Conservation (phyloP, 768 basidiomycete species). For the Trametes sanguinea region DNA sequence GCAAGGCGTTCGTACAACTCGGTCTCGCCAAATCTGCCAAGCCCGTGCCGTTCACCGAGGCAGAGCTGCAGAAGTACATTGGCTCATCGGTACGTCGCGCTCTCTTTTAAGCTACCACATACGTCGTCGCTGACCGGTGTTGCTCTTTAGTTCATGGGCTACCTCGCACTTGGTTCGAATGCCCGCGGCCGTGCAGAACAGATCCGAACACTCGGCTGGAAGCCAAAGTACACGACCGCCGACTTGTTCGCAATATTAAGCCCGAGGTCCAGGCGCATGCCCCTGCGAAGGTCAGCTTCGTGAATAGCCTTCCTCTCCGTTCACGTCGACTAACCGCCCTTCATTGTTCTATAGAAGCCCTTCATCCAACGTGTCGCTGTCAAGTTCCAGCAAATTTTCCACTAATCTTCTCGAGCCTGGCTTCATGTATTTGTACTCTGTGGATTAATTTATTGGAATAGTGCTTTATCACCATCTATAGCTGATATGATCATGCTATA, state of each 20-base stretch:
- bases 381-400: too few relatives aligned
- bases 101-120: neutral
- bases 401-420: too few relatives aligned
- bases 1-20: slow-evolving; percentile 34
- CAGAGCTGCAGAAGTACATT: slow-evolving; percentile 41
- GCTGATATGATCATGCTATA: too few relatives aligned
- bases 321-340: too few relatives aligned
- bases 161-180: slow-evolving; percentile 15
- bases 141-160: neutral
- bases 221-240: slow-evolving; percentile 40
- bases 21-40: slow-evolving; percentile 33
- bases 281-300: too few relatives aligned
- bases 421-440: too few relatives aligned
- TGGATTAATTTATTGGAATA: too few relatives aligned
- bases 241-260: slow-evolving; percentile 45
- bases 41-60: slow-evolving; percentile 44
- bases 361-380: too few relatives aligned
- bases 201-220: slow-evolving; percentile 46
- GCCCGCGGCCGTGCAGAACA: slow-evolving; percentile 34
- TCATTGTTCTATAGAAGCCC: too few relatives aligned
- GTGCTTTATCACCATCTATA: too few relatives aligned
- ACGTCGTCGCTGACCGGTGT: neutral
- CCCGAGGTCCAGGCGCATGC: slow-evolving; percentile 37
- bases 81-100: neutral
- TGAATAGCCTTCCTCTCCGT: too few relatives aligned